Conservation (phyloP, 1,284 basidiomycete species). For the Coniferiporia sulphurascens region DNA sequence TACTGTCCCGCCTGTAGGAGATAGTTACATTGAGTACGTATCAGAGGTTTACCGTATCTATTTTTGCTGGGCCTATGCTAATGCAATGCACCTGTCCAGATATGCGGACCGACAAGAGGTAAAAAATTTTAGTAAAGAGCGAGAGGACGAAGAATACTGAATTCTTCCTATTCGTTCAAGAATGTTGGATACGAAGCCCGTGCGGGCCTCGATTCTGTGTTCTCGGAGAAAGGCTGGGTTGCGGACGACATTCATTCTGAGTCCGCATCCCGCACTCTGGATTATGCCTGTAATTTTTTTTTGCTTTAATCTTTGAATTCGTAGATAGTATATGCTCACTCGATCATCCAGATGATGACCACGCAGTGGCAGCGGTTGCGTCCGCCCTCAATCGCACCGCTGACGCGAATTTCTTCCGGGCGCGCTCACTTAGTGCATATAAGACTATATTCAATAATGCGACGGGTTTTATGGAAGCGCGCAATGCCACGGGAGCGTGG, state of each 20-base stretch:
- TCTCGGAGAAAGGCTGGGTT: slow-evolving; percentile 68
- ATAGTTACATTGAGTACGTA: slow-evolving; percentile 49
- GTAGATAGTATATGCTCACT: neutral
- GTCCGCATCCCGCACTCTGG: slow-evolving; percentile 70
- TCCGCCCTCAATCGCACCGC: slow-evolving; percentile 42
- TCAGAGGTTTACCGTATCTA: neutral
- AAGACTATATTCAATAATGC: slow-evolving; percentile 67
- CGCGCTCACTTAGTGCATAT: slow-evolving; percentile 51
- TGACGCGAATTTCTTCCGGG: slow-evolving; percentile 47
- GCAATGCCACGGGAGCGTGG: slow-evolving; percentile 64
- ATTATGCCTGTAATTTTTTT: slow-evolving; percentile 62
- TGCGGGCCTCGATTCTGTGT: slow-evolving; percentile 69
- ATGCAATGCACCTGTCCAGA: slow-evolving; percentile 35
- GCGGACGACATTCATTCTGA: slow-evolving; percentile 79
- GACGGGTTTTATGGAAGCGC: slow-evolving; percentile 80
- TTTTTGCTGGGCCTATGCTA: no score
- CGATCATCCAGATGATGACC: slow-evolving; percentile 65
- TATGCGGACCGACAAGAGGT: slow-evolving; percentile 76
- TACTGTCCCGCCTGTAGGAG: slow-evolving; percentile 59
- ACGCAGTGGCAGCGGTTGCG: slow-evolving; percentile 64
- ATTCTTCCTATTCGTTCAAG: slow-evolving; percentile 34
- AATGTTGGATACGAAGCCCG: slow-evolving; percentile 78
- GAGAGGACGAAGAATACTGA: neutral
- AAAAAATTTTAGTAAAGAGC: slow-evolving; percentile 11
- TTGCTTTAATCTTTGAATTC: neutral